A percentile compares a stretch with the other conserved stretches of the same genome.
phyloP scores from a whole-genome alignment of 805 yeast genomes.

The Cyberlindnera bimundalis region DNA sequence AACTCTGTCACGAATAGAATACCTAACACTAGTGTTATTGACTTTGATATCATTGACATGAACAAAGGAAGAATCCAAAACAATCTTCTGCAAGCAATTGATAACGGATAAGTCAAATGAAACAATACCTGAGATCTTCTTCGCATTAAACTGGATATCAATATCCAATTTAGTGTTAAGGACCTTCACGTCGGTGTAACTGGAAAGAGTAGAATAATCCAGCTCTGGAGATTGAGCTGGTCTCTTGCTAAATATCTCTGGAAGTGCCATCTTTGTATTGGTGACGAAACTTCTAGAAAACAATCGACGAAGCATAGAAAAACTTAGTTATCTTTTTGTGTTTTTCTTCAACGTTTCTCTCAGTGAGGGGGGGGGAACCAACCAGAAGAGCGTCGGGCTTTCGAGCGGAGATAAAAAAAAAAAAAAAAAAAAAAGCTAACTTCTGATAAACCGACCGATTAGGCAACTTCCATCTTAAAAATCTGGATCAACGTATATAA shows the following conservation, averaged over 20 bases:
- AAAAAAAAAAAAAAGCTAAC: background rate
- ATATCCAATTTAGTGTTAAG: constrained; percentile 49
- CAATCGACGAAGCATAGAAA: constrained; percentile 2
- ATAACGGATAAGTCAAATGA: constrained; percentile 39
- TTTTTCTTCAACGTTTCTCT: too few species aligned
- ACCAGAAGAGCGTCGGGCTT: too few species aligned
- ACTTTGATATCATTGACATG: constrained; percentile 42
- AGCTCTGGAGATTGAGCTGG: constrained; percentile 42
- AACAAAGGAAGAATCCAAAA: constrained; percentile 68
- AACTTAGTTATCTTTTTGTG: too few species aligned
- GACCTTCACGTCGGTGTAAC: constrained; percentile 53
- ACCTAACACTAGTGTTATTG: constrained; percentile 34
- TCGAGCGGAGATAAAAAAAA: background rate
- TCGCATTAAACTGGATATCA: constrained; percentile 51
- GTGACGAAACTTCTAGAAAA: background rate
- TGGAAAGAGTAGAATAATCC: constrained; percentile 80
- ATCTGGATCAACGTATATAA: too few species aligned
- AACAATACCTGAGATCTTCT: constrained; percentile 54
- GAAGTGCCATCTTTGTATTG: constrained; percentile 14
- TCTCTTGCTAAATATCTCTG: constrained; percentile 31
- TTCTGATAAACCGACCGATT: too few species aligned
- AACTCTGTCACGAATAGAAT: constrained; percentile 36
- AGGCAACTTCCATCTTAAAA: too few species aligned
- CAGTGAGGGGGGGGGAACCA: too few species aligned
- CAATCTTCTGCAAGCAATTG: constrained; percentile 34